Evolutionary conservation across 495 filamentous ascomycete species (phyloP).

Genomic region (Aspergillus carlsbadensis): DNA sequence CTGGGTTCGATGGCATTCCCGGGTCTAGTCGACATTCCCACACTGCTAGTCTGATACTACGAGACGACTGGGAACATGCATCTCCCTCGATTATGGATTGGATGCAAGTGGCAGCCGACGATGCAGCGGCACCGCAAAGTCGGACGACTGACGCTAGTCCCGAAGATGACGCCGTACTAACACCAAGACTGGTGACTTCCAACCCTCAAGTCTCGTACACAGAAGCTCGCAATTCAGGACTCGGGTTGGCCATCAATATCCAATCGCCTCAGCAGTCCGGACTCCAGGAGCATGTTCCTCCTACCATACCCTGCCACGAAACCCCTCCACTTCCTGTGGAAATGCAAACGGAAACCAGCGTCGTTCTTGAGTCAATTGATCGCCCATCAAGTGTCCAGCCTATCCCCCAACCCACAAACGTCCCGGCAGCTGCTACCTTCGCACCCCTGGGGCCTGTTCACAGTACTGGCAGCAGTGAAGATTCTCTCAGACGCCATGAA

Average conservation of each 20-base stretch:
- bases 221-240: constrained; percentile 20
- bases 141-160: constrained; percentile 20
- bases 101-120: constrained; percentile 49
- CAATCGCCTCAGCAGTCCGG: constrained; percentile 27
- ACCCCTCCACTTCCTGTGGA: constrained; percentile 33
- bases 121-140: constrained; percentile 27
- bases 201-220: constrained; percentile 10
- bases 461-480: constrained; percentile 48
- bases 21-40: constrained; percentile 24
- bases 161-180: constrained; percentile 24
- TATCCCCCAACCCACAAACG: constrained; percentile 35
- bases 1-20: constrained; percentile 23
- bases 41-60: constrained; percentile 45
- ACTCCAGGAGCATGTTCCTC: constrained; percentile 30
- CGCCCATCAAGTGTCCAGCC: constrained; percentile 36
- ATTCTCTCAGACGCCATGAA: constrained; percentile 38
- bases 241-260: constrained; percentile 41
- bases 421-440: constrained; percentile 38
- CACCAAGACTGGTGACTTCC: constrained; percentile 22
- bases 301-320: constrained; percentile 36
- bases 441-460: constrained; percentile 59
- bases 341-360: constrained; percentile 1
- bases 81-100: constrained; percentile 57
- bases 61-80: constrained; percentile 54
- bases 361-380: background rate